Evolutionary conservation across 805 yeast genomes (phyloP).

Genomic region (Brettanomyces sp.): DNA sequence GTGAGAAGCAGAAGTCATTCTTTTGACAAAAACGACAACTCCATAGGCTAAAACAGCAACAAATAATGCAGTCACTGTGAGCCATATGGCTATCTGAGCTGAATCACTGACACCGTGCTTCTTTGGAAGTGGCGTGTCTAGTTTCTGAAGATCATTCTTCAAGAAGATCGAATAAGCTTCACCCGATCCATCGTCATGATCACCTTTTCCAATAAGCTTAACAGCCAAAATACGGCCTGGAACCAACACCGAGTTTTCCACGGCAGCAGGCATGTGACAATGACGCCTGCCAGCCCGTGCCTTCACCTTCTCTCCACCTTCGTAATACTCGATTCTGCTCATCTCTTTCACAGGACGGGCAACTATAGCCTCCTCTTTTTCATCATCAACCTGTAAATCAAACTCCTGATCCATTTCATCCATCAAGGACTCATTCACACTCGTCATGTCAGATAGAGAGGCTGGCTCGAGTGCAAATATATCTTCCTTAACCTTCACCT

Average conservation of each 20-base stretch:
- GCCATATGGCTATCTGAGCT: too few species aligned
- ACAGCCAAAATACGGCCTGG: constrained; percentile 1
- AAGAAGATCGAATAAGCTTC: not conserved
- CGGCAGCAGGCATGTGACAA: constrained; percentile 1
- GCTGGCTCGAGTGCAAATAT: constrained; percentile 1
- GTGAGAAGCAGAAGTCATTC: too few species aligned
- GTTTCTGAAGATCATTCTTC: constrained; percentile 1
- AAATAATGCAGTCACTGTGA: too few species aligned
- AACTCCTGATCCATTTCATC: constrained; percentile 1
- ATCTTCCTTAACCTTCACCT: constrained; percentile 1
- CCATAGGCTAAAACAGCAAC: too few species aligned
- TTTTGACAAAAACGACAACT: too few species aligned
- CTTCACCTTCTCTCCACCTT: not conserved
- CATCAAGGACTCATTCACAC: not conserved
- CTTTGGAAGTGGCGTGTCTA: not conserved
- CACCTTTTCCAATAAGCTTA: not conserved
- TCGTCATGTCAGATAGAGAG: not conserved
- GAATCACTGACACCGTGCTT: too few species aligned
- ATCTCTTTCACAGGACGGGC: not conserved
- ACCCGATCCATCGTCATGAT: not conserved
- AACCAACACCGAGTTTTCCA: not conserved
- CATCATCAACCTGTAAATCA: not conserved
- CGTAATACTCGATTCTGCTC: not conserved
- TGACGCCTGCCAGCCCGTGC: not conserved
- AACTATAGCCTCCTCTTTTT: not conserved